A percentile compares a stretch with the other conserved stretches of the same genome.
phyloP scores from a whole-genome alignment of 495 filamentous ascomycete genomes.

The Pyronema domesticum region DNA sequence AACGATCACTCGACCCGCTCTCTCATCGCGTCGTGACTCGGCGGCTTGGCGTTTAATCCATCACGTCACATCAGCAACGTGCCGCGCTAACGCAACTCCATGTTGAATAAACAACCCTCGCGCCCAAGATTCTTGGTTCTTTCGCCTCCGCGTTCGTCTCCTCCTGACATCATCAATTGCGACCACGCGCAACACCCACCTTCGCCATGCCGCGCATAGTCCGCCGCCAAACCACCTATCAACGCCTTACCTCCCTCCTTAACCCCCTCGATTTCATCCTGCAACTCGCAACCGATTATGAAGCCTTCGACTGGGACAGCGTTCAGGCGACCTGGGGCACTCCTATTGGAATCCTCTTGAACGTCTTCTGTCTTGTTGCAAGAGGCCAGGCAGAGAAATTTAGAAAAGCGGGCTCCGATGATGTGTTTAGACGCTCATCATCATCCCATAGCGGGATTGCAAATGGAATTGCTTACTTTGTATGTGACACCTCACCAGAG shows the following conservation, averaged over 20 bases:
- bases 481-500: constrained; percentile 32
- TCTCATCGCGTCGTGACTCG: no score
- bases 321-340: constrained; percentile 51
- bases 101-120: no score
- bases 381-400: constrained; percentile 47
- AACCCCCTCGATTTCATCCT: constrained; percentile 79
- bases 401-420: constrained; percentile 38
- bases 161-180: background rate
- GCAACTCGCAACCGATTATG: constrained; percentile 76
- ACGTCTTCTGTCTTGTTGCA: constrained; percentile 64
- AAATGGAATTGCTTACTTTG: constrained; percentile 59
- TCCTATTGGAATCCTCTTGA: constrained; percentile 54
- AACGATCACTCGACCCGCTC: no score
- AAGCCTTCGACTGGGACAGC: constrained; percentile 75
- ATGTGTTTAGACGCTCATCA: constrained; percentile 45
- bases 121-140: background rate
- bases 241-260: constrained; percentile 60
- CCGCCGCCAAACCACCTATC: constrained; percentile 52
- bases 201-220: constrained; percentile 52
- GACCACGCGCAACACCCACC: background rate
- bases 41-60: no score
- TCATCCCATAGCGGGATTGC: constrained; percentile 39
- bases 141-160: background rate
- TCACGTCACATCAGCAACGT: no score
- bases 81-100: no score